phyloP scores from a whole-genome alignment of 257 asterid species.

The Penstemon barbatus region DNA sequence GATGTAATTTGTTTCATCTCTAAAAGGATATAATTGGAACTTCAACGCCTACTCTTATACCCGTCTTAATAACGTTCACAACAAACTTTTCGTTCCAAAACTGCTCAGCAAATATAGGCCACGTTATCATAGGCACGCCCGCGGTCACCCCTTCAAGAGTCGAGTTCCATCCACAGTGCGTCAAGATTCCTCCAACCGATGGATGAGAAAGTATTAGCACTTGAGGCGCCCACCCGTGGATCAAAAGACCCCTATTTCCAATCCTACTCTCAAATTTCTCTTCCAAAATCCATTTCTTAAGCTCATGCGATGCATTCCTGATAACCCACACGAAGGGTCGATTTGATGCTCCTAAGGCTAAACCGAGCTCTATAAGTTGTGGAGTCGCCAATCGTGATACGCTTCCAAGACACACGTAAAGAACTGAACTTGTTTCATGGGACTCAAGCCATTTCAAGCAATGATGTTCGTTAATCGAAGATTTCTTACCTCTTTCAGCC shows the following conservation, averaged over 20 bases:
- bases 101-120: constrained; percentile 63
- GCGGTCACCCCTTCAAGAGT: constrained; percentile 51
- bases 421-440: constrained; percentile 22
- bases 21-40: constrained; percentile 22
- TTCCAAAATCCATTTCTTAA: constrained; percentile 44
- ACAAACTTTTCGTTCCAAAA: constrained; percentile 59
- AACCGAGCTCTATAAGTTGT: constrained; percentile 48
- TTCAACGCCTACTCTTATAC: constrained; percentile 49
- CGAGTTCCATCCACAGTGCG: constrained; percentile 80
- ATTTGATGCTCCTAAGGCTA: constrained; percentile 44
- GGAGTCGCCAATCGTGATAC: constrained; percentile 33
- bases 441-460: too few relatives aligned
- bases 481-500: too few relatives aligned
- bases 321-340: constrained; percentile 51
- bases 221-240: constrained; percentile 65
- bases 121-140: constrained; percentile 57
- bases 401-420: constrained; percentile 61
- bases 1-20: too few relatives aligned
- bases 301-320: constrained; percentile 35
- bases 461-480: too few relatives aligned
- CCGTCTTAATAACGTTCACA: constrained; percentile 42
- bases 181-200: constrained; percentile 51
- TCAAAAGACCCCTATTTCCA: constrained; percentile 33
- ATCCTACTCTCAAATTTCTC: constrained; percentile 47
- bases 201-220: constrained; percentile 52